Evolutionary conservation across 176 grass and related monocot species (phyloP), one percentile per base, ranked within the genome.

Genomic region (Aegilops bicornis): DNA sequence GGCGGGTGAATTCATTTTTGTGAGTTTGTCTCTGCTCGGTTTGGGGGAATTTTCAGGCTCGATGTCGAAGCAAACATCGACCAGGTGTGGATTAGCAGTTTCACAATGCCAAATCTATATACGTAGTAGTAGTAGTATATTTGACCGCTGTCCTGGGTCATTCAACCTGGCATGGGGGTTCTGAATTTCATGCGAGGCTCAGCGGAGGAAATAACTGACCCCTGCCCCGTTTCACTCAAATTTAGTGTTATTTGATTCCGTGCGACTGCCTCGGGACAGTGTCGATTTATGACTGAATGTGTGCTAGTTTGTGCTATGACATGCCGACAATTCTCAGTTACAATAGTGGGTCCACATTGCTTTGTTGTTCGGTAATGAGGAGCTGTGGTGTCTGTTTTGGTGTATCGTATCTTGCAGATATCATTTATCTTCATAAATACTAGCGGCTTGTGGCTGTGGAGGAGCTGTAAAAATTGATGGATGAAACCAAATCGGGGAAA

Each of bases 341-440:
- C 27, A 27, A 27, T 27, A 27, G 27, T 27, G 27, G 27, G 27
- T 27, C 27, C 27, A 27, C 27, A 27, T 27, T 27, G 27, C 27
- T 27, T 27, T 27, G 27, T 27, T 27, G 27, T 27, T 27, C 27
- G 27, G 27, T 27, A 27, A 27, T 27, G 27, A 27, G 1, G 27
- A 27, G 27, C 27, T 27, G 27, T 56, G 14, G 4, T 64, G 24
- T 35, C 63, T 54, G 9, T 45, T 59, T 31, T 91, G 3, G 33
- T 84, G 8, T 5, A 16, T 67, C 59, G 10, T 17, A 29, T 79
- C 39, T 60, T 78, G 40, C 81, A 88, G 90, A 92, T 83, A 88
- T 92, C 80, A 22, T 90, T 16, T 59, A 83, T 19, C 69, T 95
- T 64, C 90, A 90, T 87, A 86, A 90, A 84, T 73, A 27, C 1